Base-by-base conservation (phyloP, 169 alveolate genomes). In the Besnoitia besnoiti region DNA sequence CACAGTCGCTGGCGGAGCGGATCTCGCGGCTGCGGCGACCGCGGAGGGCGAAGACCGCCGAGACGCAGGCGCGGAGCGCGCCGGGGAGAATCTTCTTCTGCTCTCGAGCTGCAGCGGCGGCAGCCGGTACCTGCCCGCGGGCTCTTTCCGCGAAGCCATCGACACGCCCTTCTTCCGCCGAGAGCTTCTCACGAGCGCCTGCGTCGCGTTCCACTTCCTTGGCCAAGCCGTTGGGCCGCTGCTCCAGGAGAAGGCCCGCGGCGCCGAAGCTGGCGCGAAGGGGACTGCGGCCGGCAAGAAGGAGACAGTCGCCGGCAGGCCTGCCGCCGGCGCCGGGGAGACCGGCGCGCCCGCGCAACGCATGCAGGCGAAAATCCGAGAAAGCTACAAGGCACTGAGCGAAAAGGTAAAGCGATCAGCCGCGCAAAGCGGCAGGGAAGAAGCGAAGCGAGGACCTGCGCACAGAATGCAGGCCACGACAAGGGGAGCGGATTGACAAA, bases 291-390 rank as follows among this genome's bases (percentile, higher is more conserved):
- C 40, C 8, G 59, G n/a, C 3, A 42, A 77, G 47, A 77, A 77
- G 87, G 87, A 42, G n/a, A 35, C 61, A 0, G 37, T 12, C 40
- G 59, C 80, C 8, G 80, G 80, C 12, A 30, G 27, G 19, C 87
- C 59, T 8, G 42, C 80, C 39, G 80, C 80, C 10, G 77, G 40
- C 39, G 80, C 44, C 8, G 87, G 59, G 24, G 87, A 77, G 30
- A 77, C 87, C 1, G 87, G 87, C 50, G 61, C 35, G 16, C 16
- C 87, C 4, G 87, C 87, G 12, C 87, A 77, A 55, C 87, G 87
- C 40, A 19, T 77, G 49, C 55, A 77, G 8, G 14, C 40, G 19
- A 39, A 44, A 77, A 77, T 77, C 21, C 87, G 87, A 30, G 87
- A 77, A 7, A 77, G 39, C 87, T 77, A 27, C 59, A 7, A 16